Evolutionary conservation across 768 basidiomycete genomes (phyloP).

Genomic region (Austroboletus festivus): DNA sequence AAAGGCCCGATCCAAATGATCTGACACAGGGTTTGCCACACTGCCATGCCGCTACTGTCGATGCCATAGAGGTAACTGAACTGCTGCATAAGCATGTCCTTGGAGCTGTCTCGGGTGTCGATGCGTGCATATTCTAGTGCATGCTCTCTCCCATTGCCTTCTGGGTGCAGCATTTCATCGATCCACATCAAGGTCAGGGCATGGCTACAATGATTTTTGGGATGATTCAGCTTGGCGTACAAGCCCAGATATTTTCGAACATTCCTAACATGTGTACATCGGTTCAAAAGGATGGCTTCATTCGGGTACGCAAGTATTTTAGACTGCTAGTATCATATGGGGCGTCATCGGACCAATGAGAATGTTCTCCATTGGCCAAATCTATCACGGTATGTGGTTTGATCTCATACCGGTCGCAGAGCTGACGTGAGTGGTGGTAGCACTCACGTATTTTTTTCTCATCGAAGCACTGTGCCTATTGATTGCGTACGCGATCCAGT

Average conservation of each 20-base stretch:
- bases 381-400: constrained; percentile 45
- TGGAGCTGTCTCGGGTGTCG: constrained; percentile 5
- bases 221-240: constrained; percentile 72
- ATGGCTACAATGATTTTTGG: constrained; percentile 65
- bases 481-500: constrained; percentile 49
- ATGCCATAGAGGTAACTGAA: constrained; percentile 25
- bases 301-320: constrained; percentile 66
- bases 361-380: constrained; percentile 63
- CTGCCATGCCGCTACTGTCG: constrained; percentile 8
- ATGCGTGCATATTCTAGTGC: neutral
- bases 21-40: constrained; percentile 24
- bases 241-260: constrained; percentile 64
- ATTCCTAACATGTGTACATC: constrained; percentile 39
- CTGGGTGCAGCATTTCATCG: too few relatives aligned
- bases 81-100: constrained; percentile 22
- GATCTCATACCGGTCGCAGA: neutral
- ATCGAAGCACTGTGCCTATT: constrained; percentile 65
- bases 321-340: constrained; percentile 77
- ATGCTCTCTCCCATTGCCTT: neutral
- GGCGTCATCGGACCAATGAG: constrained; percentile 76
- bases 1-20: constrained; percentile 13
- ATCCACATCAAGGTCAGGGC: constrained; percentile 34
- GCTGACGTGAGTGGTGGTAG: constrained; percentile 10
- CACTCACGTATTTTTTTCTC: constrained; percentile 74
- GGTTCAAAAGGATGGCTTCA: constrained; percentile 49